A percentile compares a stretch with the other conserved stretches of the same genome.
These are phyloP conservation scores for Sclerotinia spermophila DNA, from an alignment of 2,329 filamentous ascomycete species.

Conservation along the genomic window DNA sequence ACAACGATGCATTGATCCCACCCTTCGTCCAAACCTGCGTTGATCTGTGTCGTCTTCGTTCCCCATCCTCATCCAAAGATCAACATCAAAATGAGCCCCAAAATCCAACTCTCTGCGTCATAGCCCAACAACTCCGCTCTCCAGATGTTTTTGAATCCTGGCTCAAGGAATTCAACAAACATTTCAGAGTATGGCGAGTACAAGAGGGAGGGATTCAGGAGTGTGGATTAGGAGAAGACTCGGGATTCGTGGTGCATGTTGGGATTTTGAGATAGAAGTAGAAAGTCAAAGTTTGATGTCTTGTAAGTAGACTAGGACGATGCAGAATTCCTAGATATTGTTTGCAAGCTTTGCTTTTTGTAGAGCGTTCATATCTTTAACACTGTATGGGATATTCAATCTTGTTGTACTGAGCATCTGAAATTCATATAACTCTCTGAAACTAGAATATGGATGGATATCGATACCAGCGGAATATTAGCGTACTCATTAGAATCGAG, in stretches of 20 bases:
- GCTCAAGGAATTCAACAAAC: slow-evolving; percentile 62
- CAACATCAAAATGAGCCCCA: slow-evolving; percentile 18
- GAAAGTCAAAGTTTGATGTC: background rate
- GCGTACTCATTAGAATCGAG: background rate
- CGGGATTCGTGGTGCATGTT: slow-evolving; percentile 80
- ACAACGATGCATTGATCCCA: slow-evolving; percentile 80
- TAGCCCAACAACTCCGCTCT: slow-evolving; percentile 86
- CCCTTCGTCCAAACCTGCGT: slow-evolving; percentile 80
- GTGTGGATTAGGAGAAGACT: slow-evolving; percentile 39
- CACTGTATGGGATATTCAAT: background rate
- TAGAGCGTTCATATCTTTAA: background rate
- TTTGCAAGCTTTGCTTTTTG: background rate
- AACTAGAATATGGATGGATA: no score
- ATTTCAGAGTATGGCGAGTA: slow-evolving; percentile 75
- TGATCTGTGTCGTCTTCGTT: slow-evolving; percentile 64
- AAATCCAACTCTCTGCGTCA: slow-evolving; percentile 65
- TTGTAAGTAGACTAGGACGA: background rate
- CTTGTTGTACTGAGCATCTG: background rate
- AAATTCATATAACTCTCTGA: no score
- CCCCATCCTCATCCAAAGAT: background rate
- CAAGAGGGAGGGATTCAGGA: slow-evolving; percentile 29
- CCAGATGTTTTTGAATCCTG: slow-evolving; percentile 82
- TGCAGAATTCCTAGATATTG: background rate
- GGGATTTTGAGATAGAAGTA: slow-evolving; percentile 55
- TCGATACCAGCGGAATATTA: no score